A percentile compares a stretch with the other conserved stretches of the same genome.
Conservation (phyloP, 2,329 filamentous ascomycete genomes). For the Ophiostoma triangulosporum region DNA sequence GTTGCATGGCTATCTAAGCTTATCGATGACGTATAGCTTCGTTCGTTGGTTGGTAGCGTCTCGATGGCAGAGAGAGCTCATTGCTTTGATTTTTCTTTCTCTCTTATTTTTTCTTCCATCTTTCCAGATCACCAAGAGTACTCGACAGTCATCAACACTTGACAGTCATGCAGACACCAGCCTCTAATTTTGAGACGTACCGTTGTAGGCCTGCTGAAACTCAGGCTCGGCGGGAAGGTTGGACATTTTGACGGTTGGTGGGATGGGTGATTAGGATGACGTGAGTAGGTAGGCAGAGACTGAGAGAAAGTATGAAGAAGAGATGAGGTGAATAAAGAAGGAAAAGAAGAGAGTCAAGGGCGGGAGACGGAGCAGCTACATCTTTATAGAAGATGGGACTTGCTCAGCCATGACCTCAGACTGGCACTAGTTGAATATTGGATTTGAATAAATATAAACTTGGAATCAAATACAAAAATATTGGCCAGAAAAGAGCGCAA, state of each 20-base stretch:
- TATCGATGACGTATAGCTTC: not conserved
- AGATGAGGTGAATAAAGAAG: not conserved
- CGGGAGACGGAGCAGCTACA: not conserved
- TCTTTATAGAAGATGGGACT: not conserved
- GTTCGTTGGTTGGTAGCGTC: not conserved
- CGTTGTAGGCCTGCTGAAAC: conserved; percentile 97
- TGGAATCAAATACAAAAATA: not conserved
- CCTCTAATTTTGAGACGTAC: conserved; percentile 42
- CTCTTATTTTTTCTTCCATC: no score
- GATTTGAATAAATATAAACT: not conserved
- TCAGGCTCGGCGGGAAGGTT: conserved; percentile 82
- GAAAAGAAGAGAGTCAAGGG: not conserved
- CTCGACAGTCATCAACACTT: no score
- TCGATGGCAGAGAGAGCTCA: no score
- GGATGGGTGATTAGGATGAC: not conserved
- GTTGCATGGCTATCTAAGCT: not conserved
- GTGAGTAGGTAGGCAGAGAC: not conserved
- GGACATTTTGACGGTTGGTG: conserved; percentile 45
- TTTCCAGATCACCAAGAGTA: not conserved
- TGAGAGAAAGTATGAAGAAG: not conserved
- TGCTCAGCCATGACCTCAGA: not conserved
- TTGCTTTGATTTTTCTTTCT: no score
- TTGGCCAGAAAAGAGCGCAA: not conserved
- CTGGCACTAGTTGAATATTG: not conserved
- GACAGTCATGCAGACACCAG: not conserved